Percentiles rank a stretch among this genome's conserved stretches.
Evolutionary conservation across 2,329 filamentous ascomycete species (phyloP).

Genomic region (Hypoxylon sp.): DNA sequence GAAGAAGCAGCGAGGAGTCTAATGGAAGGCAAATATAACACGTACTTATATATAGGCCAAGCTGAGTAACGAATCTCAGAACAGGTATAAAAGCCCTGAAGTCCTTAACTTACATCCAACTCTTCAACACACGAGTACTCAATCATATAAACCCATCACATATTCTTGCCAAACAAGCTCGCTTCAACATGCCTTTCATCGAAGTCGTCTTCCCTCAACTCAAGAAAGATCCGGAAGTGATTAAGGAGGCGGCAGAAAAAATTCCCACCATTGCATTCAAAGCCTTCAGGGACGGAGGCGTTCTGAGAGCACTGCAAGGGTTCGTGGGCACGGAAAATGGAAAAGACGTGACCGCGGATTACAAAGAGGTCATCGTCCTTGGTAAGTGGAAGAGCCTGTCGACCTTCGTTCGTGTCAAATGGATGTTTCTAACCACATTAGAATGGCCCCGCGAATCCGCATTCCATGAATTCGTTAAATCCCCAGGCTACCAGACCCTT

Average conservation of each 20-base stretch:
- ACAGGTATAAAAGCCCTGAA: neutral
- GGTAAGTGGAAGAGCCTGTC: conserved; percentile 16
- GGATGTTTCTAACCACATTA: conserved; percentile 23
- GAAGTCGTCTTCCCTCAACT: conserved; percentile 40
- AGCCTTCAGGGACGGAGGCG: conserved; percentile 28
- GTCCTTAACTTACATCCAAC: neutral
- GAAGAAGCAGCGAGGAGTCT: neutral
- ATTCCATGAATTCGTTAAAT: conserved; percentile 33
- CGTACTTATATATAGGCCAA: neutral
- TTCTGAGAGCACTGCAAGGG: conserved; percentile 23
- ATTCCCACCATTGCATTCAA: conserved; percentile 17
- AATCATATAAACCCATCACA: neutral
- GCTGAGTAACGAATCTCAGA: neutral
- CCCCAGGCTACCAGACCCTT: conserved; percentile 15
- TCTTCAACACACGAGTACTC: neutral
- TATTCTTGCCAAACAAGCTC: neutral
- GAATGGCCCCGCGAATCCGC: conserved; percentile 33
- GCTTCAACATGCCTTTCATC: conserved; percentile 39
- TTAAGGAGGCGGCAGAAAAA: conserved; percentile 13
- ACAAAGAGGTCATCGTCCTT: conserved; percentile 30
- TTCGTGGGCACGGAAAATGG: conserved; percentile 34
- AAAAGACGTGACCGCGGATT: conserved; percentile 27
- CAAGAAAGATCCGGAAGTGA: conserved; percentile 34
- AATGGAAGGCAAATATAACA: neutral
- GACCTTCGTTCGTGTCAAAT: neutral